phyloP scores from a whole-genome alignment of 2,329 filamentous ascomycete genomes.

The Lasiodiplodia hormozganensis region DNA sequence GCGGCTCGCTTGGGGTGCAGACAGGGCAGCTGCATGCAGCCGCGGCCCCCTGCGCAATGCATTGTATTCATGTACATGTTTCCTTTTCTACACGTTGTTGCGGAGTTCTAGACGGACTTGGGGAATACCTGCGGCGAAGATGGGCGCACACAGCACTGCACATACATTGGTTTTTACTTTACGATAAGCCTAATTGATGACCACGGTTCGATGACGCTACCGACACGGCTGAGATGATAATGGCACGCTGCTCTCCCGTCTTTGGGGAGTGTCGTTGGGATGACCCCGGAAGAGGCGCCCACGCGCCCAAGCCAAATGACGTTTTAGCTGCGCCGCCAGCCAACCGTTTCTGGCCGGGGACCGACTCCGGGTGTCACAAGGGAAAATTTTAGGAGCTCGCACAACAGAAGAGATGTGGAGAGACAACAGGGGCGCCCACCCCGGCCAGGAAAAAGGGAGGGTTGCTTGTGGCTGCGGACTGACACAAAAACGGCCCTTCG shows the following conservation, averaged over 20 bases:
- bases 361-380: slow-evolving; percentile 10
- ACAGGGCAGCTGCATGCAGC: slow-evolving; percentile 9
- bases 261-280: neutral
- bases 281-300: neutral
- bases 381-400: slow-evolving; percentile 26
- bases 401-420: slow-evolving; percentile 19
- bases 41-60: slow-evolving; percentile 20
- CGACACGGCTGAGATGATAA: neutral
- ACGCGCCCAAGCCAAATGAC: neutral
- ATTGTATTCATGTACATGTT: slow-evolving; percentile 27
- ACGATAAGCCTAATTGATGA: slow-evolving; percentile 15
- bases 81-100: slow-evolving; percentile 12
- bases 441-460: neutral
- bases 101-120: slow-evolving; percentile 9
- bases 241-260: slow-evolving; percentile 9
- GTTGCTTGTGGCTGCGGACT: slow-evolving; percentile 1
- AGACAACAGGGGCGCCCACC: slow-evolving; percentile 20
- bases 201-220: slow-evolving; percentile 1
- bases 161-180: slow-evolving; percentile 11
- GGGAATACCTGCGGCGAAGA: neutral
- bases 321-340: neutral
- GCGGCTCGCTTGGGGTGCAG: neutral
- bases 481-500: slow-evolving; percentile 19
- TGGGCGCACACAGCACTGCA: slow-evolving; percentile 8
- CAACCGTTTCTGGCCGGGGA: slow-evolving; percentile 6